Percentiles rank a stretch among this genome's conserved stretches.
Evolutionary conservation across 306 rosid genomes (phyloP).

Genomic region (Luffa aegyptiaca): DNA sequence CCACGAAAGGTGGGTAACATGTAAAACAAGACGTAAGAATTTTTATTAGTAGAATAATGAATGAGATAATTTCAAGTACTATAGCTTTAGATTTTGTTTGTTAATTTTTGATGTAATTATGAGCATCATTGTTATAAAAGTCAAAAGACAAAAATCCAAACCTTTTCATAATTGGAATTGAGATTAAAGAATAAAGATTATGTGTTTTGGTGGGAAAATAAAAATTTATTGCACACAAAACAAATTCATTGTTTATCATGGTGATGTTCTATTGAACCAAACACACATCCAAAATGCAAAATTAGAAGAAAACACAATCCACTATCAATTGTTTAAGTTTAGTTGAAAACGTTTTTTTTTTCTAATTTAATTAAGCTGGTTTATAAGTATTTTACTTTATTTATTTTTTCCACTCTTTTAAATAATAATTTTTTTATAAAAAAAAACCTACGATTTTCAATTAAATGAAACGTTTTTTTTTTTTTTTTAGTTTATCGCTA

Average conservation of each 20-base stretch:
- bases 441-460: too few relatives aligned
- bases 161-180: not conserved
- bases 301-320: not conserved
- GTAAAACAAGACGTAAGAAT: not conserved
- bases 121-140: not conserved
- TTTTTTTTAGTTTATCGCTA: too few relatives aligned
- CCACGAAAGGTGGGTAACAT: not conserved
- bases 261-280: not conserved
- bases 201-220: not conserved
- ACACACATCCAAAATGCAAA: not conserved
- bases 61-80: not conserved
- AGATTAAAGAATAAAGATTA: not conserved
- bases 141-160: not conserved
- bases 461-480: too few relatives aligned
- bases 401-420: not conserved
- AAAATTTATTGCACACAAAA: not conserved
- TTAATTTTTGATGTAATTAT: not conserved
- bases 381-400: too few relatives aligned
- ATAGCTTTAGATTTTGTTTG: not conserved
- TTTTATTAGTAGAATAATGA: not conserved
- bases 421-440: too few relatives aligned
- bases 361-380: too few relatives aligned
- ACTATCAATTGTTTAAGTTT: not conserved
- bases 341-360: not conserved
- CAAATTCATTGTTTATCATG: not conserved